Base-by-base conservation (phyloP, 768 basidiomycete genomes). In the Kwoniella sp. region DNA sequence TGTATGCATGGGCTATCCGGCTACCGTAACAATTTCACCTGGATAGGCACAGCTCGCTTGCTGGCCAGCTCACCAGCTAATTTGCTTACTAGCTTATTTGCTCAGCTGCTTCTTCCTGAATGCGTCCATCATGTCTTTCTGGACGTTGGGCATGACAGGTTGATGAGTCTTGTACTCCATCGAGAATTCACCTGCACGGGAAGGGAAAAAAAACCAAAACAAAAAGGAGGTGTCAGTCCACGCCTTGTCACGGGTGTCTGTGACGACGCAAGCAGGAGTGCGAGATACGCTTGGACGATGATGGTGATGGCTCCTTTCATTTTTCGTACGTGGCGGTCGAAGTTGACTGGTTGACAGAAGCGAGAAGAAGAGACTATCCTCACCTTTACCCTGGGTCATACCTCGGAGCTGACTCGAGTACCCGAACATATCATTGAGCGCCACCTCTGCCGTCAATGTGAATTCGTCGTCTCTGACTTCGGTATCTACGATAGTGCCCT, bases 401-500 rank as follows among this genome's bases (percentile, higher is more conserved):
- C 95, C 95, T 63, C 95, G 87, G 51, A 98, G 84, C 72, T 92
- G 90, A 73, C 88, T 92, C 38, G 93, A 94, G 79, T 97, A 97
- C 20, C 92, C 91, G 77, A 99, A 99, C 95, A 98, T 98, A 73
- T 98, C 95, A 80, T 93, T 96, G 81, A 99, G 81, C 8, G 92
- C 88, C 13, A 99, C 94, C 76, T 97, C 95, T 23, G 92, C 93
- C 29, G 86, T 85, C 60, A 89, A 86, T 4, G 91, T 92, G 77
- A 99, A 98, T 82, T 99, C 95, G 72, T 98, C 96, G 71, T 96
- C 94, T 48, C 95, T 88, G 31, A 95, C 90, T 82, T 98, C 96
- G 72, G 91, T 95, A 74, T 97, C 95, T 47, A 94, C 83, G 75
- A 99, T 96, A 1, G 91, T 92, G 4, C 96, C 96, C 52, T 92